A percentile compares a stretch with the other conserved stretches of the same genome.
Evolutionary conservation across 1,139 yeast genomes (phyloP).

Genomic region (Zygosaccharomyces sapae): DNA sequence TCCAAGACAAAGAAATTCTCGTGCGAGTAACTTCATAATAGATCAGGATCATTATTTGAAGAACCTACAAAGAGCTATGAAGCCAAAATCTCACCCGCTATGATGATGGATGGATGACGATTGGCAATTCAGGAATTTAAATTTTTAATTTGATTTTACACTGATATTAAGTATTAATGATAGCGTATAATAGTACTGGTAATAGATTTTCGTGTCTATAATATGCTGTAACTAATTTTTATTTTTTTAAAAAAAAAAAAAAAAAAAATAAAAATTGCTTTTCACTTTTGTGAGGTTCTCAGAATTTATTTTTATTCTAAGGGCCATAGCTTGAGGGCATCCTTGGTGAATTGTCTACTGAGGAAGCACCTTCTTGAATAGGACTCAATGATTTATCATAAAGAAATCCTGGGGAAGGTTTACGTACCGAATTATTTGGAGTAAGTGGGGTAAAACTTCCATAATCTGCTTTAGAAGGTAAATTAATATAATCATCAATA

Average conservation of each 20-base stretch:
- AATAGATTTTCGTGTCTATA: background rate
- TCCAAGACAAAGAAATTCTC: background rate
- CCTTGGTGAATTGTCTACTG: constrained; percentile 32
- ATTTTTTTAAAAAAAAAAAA: too few relatives aligned
- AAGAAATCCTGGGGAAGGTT: constrained; percentile 27
- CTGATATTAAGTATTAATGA: background rate
- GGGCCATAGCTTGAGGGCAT: too few relatives aligned
- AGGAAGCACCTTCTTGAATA: constrained; percentile 32
- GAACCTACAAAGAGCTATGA: constrained; percentile 14
- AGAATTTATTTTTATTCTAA: too few relatives aligned
- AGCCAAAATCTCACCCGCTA: constrained; percentile 4
- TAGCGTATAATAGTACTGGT: background rate
- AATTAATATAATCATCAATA: constrained; percentile 10
- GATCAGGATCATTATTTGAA: constrained; percentile 9
- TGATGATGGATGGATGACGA: background rate
- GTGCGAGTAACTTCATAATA: background rate
- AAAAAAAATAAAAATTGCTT: too few relatives aligned
- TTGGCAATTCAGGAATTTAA: background rate
- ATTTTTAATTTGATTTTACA: too few relatives aligned
- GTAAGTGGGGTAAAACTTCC: constrained; percentile 13
- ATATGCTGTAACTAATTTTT: background rate
- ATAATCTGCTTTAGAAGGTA: constrained; percentile 6
- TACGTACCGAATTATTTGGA: constrained; percentile 23
- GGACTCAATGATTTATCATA: constrained; percentile 32
- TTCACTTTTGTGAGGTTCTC: too few relatives aligned